These are phyloP conservation scores for Diutina catenulata DNA, from an alignment of 1,139 yeast genomes.

Conservation along the genomic window DNA sequence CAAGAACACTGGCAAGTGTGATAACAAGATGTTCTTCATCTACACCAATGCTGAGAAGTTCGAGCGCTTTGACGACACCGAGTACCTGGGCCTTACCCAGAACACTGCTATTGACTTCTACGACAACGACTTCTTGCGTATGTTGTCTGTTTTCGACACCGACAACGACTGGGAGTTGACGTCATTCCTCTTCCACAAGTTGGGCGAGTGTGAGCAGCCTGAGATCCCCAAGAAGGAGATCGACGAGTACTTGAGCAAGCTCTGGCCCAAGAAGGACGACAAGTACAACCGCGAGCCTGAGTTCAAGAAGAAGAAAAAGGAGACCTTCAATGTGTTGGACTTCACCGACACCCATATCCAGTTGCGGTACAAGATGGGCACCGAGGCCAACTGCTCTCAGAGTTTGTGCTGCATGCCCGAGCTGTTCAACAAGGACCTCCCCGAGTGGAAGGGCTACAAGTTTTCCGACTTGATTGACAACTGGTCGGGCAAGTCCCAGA, in stretches of 20 bases:
- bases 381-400: slow-evolving; percentile 49
- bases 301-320: slow-evolving; percentile 11
- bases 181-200: slow-evolving; percentile 11
- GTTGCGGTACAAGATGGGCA: slow-evolving; percentile 41
- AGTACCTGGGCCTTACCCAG: neutral
- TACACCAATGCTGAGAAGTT: slow-evolving; percentile 19
- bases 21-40: slow-evolving; percentile 26
- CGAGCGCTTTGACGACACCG: neutral
- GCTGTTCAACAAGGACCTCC: slow-evolving; percentile 20
- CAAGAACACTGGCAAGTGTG: slow-evolving; percentile 21
- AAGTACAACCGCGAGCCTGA: slow-evolving; percentile 8
- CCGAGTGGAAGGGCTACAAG: slow-evolving; percentile 16
- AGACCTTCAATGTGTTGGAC: slow-evolving; percentile 48
- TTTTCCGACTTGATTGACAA: slow-evolving; percentile 17
- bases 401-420: slow-evolving; percentile 34
- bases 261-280: slow-evolving; percentile 10
- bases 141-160: slow-evolving; percentile 17
- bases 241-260: slow-evolving; percentile 7
- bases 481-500: neutral
- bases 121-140: slow-evolving; percentile 29
- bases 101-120: slow-evolving; percentile 19
- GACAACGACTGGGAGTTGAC: neutral
- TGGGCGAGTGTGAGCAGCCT: slow-evolving; percentile 9
- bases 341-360: slow-evolving; percentile 55
- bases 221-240: slow-evolving; percentile 11